phyloP scores from a whole-genome alignment of 139 green algal species.

The Nannochloris sp. region DNA sequence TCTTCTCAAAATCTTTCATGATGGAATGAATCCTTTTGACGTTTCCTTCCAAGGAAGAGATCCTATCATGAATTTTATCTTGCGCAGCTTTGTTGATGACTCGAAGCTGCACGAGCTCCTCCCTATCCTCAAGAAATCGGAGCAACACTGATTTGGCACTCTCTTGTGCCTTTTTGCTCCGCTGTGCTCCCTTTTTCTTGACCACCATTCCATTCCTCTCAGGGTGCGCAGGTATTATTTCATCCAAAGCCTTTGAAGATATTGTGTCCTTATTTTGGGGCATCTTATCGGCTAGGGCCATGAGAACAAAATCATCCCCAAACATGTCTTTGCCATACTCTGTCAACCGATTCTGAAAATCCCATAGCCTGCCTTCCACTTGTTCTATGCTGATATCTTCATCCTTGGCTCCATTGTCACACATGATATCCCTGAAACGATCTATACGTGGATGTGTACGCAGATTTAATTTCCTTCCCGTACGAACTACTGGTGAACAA shows the following conservation, averaged over 20 bases:
- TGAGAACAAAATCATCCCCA: background rate
- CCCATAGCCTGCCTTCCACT: background rate
- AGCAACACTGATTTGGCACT: constrained; percentile 5
- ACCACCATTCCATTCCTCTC: background rate
- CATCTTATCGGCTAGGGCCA: background rate
- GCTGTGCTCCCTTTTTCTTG: background rate
- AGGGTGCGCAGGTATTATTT: no score
- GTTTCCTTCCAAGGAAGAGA: background rate
- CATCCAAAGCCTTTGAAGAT: no score
- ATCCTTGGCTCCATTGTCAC: no score
- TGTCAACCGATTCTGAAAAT: background rate
- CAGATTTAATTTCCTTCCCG: no score
- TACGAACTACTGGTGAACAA: no score
- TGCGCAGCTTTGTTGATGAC: background rate
- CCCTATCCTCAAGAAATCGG: background rate
- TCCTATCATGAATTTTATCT: background rate
- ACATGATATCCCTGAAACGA: no score
- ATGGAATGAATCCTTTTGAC: background rate
- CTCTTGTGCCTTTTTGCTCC: background rate
- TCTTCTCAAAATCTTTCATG: constrained; percentile 6
- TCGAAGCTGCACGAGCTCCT: constrained; percentile 1
- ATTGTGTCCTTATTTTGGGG: no score
- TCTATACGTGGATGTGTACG: no score
- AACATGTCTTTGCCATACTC: constrained; percentile 2
- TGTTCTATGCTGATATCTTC: background rate